Conservation (phyloP, 2,329 filamentous ascomycete species). For the Bretziella fagacearum region DNA sequence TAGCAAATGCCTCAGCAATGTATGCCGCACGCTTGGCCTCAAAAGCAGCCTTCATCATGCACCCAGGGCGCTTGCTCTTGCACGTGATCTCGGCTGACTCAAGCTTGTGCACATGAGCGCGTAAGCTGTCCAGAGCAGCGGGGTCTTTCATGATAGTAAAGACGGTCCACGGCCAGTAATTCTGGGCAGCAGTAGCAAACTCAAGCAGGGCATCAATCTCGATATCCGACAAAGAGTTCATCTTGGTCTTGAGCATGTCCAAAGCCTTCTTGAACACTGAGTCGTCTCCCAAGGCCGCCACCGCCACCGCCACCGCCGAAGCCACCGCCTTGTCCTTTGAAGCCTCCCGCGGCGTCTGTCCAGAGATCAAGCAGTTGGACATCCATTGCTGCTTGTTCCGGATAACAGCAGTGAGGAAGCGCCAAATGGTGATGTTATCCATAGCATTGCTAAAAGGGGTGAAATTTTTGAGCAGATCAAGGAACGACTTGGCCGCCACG, state of each 20-base stretch:
- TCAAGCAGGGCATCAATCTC: constrained; percentile 63
- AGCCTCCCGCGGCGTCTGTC: constrained; percentile 54
- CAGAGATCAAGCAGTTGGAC: constrained; percentile 80
- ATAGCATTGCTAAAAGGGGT: constrained; percentile 53
- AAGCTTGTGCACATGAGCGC: constrained; percentile 48
- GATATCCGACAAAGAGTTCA: constrained; percentile 45
- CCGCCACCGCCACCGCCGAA: constrained; percentile 20
- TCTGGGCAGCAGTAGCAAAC: constrained; percentile 76
- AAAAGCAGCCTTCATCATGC: constrained; percentile 36
- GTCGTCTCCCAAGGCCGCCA: constrained; percentile 28
- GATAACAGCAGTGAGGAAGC: constrained; percentile 69
- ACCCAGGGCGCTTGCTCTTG: constrained; percentile 20
- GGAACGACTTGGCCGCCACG: constrained; percentile 66
- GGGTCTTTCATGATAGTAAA: constrained; percentile 59
- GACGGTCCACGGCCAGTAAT: constrained; percentile 92
- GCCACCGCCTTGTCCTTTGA: constrained; percentile 29
- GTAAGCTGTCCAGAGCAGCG: constrained; percentile 53
- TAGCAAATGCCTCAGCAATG: constrained; percentile 72
- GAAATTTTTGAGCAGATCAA: constrained; percentile 59
- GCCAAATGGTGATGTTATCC: constrained; percentile 60
- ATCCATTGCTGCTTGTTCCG: constrained; percentile 91
- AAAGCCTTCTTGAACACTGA: constrained; percentile 63
- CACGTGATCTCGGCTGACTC: constrained; percentile 34
- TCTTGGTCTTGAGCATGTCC: constrained; percentile 42
- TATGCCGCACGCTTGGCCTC: constrained; percentile 61